Evolutionary conservation across 768 basidiomycete species (phyloP).

Genomic region (Rhodocollybia butyracea): DNA sequence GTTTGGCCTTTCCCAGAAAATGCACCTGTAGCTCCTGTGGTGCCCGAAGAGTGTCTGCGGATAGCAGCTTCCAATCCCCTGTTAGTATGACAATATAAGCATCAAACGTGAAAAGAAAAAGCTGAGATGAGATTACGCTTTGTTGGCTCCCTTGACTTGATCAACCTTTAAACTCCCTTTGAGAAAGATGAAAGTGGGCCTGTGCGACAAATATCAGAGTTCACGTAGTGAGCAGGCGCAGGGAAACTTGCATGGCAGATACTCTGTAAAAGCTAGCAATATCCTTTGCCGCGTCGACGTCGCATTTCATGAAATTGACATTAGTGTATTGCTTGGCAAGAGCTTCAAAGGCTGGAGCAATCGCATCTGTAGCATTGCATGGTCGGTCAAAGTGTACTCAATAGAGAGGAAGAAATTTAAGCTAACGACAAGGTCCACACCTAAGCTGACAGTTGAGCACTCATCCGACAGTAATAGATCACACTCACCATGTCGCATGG

Average conservation of each 20-base stretch:
- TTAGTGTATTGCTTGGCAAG: slow-evolving; percentile 62
- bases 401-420: too few relatives aligned
- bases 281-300: slow-evolving; percentile 69
- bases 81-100: slow-evolving; percentile 6
- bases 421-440: slow-evolving; percentile 80
- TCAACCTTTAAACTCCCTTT: slow-evolving; percentile 66
- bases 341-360: slow-evolving; percentile 67
- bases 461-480: neutral
- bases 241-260: slow-evolving; percentile 61
- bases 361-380: neutral
- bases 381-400: neutral
- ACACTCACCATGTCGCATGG: slow-evolving; percentile 74
- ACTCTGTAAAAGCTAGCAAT: slow-evolving; percentile 63
- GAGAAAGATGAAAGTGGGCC: slow-evolving; percentile 85
- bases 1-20: slow-evolving; percentile 78
- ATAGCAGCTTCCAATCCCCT: slow-evolving; percentile 65
- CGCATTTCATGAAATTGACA: slow-evolving; percentile 84
- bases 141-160: slow-evolving; percentile 70
- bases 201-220: slow-evolving; percentile 23
- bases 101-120: neutral
- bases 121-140: slow-evolving; percentile 39
- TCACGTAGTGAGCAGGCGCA: neutral
- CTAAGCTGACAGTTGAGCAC: slow-evolving; percentile 30
- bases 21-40: slow-evolving; percentile 32
- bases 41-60: slow-evolving; percentile 43